Evolutionary conservation across 768 basidiomycete genomes (phyloP), one percentile per base, ranked within the genome.

Genomic region (Termitomyces bulborhizus): DNA sequence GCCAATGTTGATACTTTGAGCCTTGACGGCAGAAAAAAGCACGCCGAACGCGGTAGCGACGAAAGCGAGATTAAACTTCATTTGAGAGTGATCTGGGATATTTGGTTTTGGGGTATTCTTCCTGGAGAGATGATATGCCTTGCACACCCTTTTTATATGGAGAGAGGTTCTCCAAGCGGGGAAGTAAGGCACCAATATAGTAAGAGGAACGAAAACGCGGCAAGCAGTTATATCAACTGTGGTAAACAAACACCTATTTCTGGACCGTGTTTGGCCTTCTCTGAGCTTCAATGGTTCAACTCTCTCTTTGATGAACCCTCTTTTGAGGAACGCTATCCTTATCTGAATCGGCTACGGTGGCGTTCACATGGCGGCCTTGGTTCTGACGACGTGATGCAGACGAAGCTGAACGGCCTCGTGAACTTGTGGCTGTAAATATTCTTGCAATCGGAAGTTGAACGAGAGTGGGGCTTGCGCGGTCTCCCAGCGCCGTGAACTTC

Each of bases 1-100:
- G 6, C 74, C 74, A 34, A 84, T 77, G 15, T 9, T 26, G 7
- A 67, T 69, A 9, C 53, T 53, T 56, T 84, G 82, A 4, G 76
- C 80, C 39, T 76, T 62, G 34, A 67, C 70, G 21, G 62, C 59
- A 31, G 67, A 62, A 24, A 77, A 63, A 42, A 76, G 46, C 24
- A 66, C 43, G 45, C 58, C 29, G 31, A 58, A 40, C 4, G 52
- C 21, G 21, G 54, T 39, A 16, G 18, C 32, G n/a, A 53, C n/a
- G 34, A 45, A 27, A 37, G 52, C 16, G 52, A 45, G 15, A 29
- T 36, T 27, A 11, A 53, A 46, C 26, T 53, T 53, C 52, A 53
- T 53, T 12, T 31, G 27, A 21, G 40, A 8, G 3, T 4, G 8
- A 26, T 13, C 11, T 11, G 1, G 18, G 18, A 12, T 6, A 31